These are phyloP conservation scores for Tulasnella sp. DNA, from an alignment of 768 basidiomycete species.

Conservation along the genomic window DNA sequence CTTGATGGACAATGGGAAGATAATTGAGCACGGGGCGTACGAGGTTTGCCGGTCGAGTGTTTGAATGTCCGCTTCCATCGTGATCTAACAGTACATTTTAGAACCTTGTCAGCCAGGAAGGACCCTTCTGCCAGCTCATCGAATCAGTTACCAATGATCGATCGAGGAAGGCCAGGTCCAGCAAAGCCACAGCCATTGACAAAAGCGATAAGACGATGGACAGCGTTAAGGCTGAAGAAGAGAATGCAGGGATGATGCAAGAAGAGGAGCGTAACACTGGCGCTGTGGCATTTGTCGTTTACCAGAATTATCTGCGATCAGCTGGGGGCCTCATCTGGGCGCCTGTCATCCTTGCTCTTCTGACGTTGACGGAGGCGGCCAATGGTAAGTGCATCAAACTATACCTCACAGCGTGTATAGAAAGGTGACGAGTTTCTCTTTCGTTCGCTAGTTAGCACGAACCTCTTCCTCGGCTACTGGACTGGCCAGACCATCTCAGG, in stretches of 20 bases:
- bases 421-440: neutral
- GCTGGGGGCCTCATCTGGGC: conserved; percentile 39
- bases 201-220: conserved; percentile 5
- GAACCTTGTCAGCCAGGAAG: conserved; percentile 21
- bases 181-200: conserved; percentile 20
- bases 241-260: conserved; percentile 33
- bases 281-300: conserved; percentile 39
- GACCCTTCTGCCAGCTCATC: conserved; percentile 20
- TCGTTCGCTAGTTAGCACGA: conserved; percentile 45
- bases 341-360: conserved; percentile 35
- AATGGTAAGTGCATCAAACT: conserved; percentile 30
- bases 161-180: no score
- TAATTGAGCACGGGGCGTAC: conserved; percentile 55
- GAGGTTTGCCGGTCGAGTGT: conserved; percentile 27
- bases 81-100: neutral
- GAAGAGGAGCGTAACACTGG: conserved; percentile 48
- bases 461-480: conserved; percentile 67
- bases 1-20: conserved; percentile 45
- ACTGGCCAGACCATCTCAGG: conserved; percentile 41
- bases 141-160: neutral
- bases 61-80: conserved; percentile 21
- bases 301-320: conserved; percentile 36
- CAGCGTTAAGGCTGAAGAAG: conserved; percentile 16
- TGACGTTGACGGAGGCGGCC: conserved; percentile 39
- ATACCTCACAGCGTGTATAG: conserved; percentile 7